Base-by-base conservation (phyloP, 179 eudicot genomes). In the Carnegiea gigantea region DNA sequence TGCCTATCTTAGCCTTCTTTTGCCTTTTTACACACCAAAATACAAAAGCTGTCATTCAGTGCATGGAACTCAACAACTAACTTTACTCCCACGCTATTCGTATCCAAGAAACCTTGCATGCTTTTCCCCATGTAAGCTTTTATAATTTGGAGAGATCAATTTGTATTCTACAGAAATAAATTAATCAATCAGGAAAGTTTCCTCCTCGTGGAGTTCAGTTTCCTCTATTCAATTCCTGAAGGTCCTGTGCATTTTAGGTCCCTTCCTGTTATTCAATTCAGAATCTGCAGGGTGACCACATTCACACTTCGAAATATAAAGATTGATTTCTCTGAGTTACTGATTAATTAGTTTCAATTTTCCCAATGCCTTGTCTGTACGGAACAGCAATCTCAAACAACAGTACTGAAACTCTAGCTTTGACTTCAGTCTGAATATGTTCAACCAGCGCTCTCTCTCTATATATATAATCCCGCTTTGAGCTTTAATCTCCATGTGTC, bases 361-460 rank as follows among this genome's bases (percentile, higher is more conserved):
- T 79, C 77, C 87, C 89, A 10, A 88, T 70, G 85, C 77, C 51
- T 82, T 82, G 81, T 81, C 78, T 68, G 70, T 70, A 78, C 85
- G 68, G 81, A 77, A 51, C 51, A 51, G 6, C 18, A 67, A 5
- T 28, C 72, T 51, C 78, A 79, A 70, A 75, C 43, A 78, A 72
- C 21, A 2, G 26, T 62, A 79, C 72, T 79, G 78, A 43, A 26
- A 67, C 72, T 38, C 20, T 30, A 67, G 40, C 81, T 86, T 82
- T 87, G 89, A 87, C 87, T 83, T 48, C 18, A 74, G 59, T 83
- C 84, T 13, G 17, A 26, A 67, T 24, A 24, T 78, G 78, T 1
- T 67, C 36, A 67, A 40, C 71, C 0, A 67, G 71, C 4, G 1
- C 71, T 67, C 30, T 28, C 2, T 2, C 33, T 30, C 71, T 67